Base-by-base conservation (phyloP, 2,329 filamentous ascomycete species). In the Sporothrix schenckii region DNA sequence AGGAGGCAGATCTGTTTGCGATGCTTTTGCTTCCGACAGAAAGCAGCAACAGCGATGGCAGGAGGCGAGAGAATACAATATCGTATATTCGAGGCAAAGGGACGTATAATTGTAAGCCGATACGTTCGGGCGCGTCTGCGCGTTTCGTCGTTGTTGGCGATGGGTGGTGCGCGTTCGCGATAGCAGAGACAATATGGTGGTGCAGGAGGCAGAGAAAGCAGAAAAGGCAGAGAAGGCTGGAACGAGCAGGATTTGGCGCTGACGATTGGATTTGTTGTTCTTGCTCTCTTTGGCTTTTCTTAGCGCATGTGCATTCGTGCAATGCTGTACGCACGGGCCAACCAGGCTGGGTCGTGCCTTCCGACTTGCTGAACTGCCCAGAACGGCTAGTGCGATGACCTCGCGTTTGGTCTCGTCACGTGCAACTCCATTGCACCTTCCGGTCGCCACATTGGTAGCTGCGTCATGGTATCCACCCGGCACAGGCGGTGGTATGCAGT, bases 261-360 rank as follows among this genome's bases (percentile, higher is more conserved):
- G 65, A 44, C 52, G 34, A 58, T 68, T 68, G 66, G 52, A 56
- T 56, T 34, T 68, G 66, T 68, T 68, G 50, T 68, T 53, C 14
- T 47, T 67, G n/a, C 50, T 39, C 19, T 21, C 44, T 66, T 65
- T 2, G 41, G 66, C 52, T 68, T 68, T 68, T 68, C 21, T 24
- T 68, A 54, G 58, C 58, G 58, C 39, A 63, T 63, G 58, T 47
- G 27, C 39, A 63, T 14, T 53, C 47, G 58, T 47, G 27, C 39
- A 63, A 21, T 53, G 13, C n/a, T 54, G 52, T 9, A 27, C 41
- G 66, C 66, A 68, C 66, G 66, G 52, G 21, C 52, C 66, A 68
- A 56, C 47, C 66, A 68, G 34, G 65, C 65, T 68, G 39, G 50
- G 66, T 54, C 13, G 65, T 39, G 34, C 65, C n/a, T 67, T 10